phyloP scores from a whole-genome alignment of 2,329 filamentous ascomycete genomes.

The Elsinoe necatrix region DNA sequence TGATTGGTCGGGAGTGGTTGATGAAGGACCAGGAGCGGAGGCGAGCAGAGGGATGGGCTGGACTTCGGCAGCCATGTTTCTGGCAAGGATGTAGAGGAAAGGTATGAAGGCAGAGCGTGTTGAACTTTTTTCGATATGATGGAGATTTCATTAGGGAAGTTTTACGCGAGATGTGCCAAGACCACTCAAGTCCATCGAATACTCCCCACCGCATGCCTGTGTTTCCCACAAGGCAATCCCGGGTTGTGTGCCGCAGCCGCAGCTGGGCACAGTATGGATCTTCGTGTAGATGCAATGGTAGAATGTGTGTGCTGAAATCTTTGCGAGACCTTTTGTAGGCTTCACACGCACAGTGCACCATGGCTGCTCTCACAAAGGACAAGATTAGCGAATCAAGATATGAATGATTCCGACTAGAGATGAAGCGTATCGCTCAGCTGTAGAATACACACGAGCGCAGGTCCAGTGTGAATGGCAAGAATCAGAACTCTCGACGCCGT shows the following conservation, averaged over 20 bases:
- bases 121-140: slow-evolving; percentile 4
- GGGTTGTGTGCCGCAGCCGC: not conserved
- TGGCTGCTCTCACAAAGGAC: no score
- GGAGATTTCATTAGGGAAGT: not conserved
- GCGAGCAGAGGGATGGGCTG: slow-evolving; percentile 71
- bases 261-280: not conserved
- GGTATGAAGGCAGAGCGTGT: not conserved
- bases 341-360: no score
- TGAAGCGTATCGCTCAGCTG: no score
- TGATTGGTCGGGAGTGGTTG: slow-evolving; percentile 80
- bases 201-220: not conserved
- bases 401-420: no score
- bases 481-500: not conserved
- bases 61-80: slow-evolving; percentile 74
- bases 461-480: not conserved
- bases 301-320: no score
- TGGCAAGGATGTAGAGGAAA: not conserved
- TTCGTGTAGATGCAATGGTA: no score
- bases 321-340: no score
- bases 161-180: not conserved
- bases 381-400: no score
- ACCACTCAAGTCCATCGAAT: not conserved
- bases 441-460: no score
- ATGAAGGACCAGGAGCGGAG: slow-evolving; percentile 71
- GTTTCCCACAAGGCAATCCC: not conserved